Percentiles rank a stretch among this genome's conserved stretches.
Conservation (phyloP, 1,139 yeast genomes). For the Yamadazyma jaroonii region DNA sequence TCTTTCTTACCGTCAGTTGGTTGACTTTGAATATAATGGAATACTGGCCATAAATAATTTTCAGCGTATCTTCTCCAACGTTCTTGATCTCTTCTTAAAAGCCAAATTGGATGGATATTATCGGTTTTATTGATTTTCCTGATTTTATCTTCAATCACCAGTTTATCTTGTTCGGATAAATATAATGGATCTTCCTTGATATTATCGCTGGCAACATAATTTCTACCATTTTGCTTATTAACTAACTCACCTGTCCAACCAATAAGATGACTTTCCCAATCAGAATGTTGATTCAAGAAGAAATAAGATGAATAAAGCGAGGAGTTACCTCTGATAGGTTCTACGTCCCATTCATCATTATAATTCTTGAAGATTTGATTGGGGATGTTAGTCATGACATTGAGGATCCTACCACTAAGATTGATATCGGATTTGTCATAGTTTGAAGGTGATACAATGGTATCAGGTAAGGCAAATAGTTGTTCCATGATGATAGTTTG, state of each 20-base stretch:
- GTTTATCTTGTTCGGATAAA: slow-evolving; percentile 55
- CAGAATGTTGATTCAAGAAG: slow-evolving; percentile 60
- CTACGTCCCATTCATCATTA: slow-evolving; percentile 47
- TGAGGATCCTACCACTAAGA: slow-evolving; percentile 62
- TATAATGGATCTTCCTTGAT: slow-evolving; percentile 59
- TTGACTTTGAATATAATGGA: slow-evolving; percentile 84
- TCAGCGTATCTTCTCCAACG: slow-evolving; percentile 92
- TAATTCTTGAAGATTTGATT: slow-evolving; percentile 50
- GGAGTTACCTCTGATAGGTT: slow-evolving; percentile 75
- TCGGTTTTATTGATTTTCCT: slow-evolving; percentile 43
- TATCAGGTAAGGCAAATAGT: slow-evolving; percentile 17
- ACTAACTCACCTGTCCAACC: slow-evolving; percentile 96
- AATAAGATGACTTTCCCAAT: slow-evolving; percentile 84
- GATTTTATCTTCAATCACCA: slow-evolving; percentile 41
- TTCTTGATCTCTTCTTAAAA: slow-evolving; percentile 65
- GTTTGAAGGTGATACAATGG: slow-evolving; percentile 31
- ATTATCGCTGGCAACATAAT: slow-evolving; percentile 13
- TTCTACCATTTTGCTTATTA: slow-evolving; percentile 25
- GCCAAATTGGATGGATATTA: slow-evolving; percentile 82
- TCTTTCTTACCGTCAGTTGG: slow-evolving; percentile 66
- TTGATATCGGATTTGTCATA: slow-evolving; percentile 17
- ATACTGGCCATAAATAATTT: slow-evolving; percentile 87
- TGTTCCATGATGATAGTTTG: slow-evolving; percentile 10
- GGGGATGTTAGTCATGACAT: slow-evolving; percentile 69
- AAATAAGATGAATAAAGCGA: slow-evolving; percentile 77